Evolutionary conservation across 257 asterid species (phyloP), one percentile per base, ranked within the genome.

Genomic region (Solanum pennellii): DNA sequence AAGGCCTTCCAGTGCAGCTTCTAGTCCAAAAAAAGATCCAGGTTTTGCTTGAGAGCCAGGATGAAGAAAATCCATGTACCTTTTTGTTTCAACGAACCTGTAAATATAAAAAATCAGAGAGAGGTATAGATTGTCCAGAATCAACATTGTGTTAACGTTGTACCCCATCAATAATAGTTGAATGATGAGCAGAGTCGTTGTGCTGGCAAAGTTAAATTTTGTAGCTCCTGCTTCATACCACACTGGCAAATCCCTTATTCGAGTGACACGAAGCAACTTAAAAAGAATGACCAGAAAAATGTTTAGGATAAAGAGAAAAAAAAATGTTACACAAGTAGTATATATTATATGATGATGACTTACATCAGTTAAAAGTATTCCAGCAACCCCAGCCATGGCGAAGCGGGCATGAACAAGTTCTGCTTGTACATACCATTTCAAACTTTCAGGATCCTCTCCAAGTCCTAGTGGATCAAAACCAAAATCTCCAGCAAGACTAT

Each of bases 381-480:
- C 98, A 45, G 94, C 96, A 88, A 96, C 99, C 84, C 98, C 99
- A 84, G 98, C 98, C 99, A 96, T 96, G 89, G 99, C 99, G 66
- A 95, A 95, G 42, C 98, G 95, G 82, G 95, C 93, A 93, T 96
- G 98, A 88, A 96, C 96, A 12, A 96, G 92, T 91, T 96, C 99
- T 10, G 98, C 98, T 89, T 96, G 98, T 8, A 94, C 97, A 89
- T 94, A 94, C 98, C 98, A 94, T 93, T 86, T 96, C 89, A 96
- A 91, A 92, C 93, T 95, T 79, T 91, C 94, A 6, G 99, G 98
- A 89, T 96, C 97, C 91, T 96, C 98, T 62, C 98, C 99, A 65
- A 96, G 98, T 42, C 97, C 98, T 56, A 96, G 92, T 29, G 99
- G 99, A 87, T 96, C 98, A 66, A 96, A 96, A 41, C 99, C 99